These are phyloP conservation scores for Inga leiocalycina DNA, from an alignment of 306 rosid species.

Conservation along the genomic window DNA sequence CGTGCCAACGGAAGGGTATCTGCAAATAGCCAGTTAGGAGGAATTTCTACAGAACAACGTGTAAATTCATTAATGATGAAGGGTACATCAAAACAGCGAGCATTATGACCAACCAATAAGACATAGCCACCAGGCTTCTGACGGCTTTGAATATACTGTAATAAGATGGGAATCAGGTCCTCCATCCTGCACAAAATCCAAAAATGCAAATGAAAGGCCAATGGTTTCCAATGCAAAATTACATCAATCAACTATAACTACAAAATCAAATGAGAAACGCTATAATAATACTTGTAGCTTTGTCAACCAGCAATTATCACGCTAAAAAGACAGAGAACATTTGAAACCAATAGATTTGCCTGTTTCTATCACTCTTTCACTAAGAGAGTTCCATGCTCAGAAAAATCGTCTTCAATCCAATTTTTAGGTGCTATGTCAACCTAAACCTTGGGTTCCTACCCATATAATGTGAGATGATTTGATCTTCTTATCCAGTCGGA, in stretches of 20 bases:
- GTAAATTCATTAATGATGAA: constrained; percentile 65
- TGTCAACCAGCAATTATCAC: background rate
- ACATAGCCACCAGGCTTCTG: constrained; percentile 73
- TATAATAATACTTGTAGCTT: background rate
- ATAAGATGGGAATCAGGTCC: constrained; percentile 74
- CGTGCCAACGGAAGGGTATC: constrained; percentile 74
- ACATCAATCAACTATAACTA: constrained; percentile 1
- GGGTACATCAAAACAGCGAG: constrained; percentile 85
- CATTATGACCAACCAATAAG: constrained; percentile 79
- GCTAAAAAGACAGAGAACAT: constrained; percentile 3
- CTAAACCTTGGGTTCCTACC: constrained; percentile 13
- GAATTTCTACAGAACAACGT: constrained; percentile 65
- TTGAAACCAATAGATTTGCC: background rate
- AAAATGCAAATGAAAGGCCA: constrained; percentile 23
- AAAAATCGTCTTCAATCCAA: constrained; percentile 19
- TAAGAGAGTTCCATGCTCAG: background rate
- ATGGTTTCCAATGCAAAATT: constrained; percentile 9
- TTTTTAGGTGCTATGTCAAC: constrained; percentile 8
- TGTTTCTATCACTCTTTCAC: constrained; percentile 10
- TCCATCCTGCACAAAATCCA: constrained; percentile 64
- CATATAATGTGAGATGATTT: background rate
- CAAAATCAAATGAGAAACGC: constrained; percentile 15
- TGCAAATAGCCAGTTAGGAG: constrained; percentile 66
- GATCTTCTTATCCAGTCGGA: background rate
- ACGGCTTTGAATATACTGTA: constrained; percentile 67